Conservation (phyloP, 1,284 basidiomycete genomes). For the Bondarzewia mesenterica region DNA sequence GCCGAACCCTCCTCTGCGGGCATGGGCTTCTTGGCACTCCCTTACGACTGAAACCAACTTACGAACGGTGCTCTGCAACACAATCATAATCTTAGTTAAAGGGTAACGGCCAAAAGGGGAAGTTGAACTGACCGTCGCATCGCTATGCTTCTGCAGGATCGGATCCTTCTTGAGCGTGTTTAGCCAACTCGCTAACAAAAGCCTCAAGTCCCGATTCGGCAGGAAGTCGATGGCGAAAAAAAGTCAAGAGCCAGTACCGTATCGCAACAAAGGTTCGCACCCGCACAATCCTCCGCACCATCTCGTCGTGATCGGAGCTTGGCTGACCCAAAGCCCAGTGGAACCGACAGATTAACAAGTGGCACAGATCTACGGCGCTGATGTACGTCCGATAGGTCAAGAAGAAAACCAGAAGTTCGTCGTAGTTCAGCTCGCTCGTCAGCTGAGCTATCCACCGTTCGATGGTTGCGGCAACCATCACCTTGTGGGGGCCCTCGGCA, state of each 20-base stretch:
- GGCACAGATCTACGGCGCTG: conserved; percentile 65
- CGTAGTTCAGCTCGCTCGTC: conserved; percentile 76
- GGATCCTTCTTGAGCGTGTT: conserved; percentile 69
- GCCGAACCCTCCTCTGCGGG: conserved; percentile 15
- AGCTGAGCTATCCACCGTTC: conserved; percentile 87
- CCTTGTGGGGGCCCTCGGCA: conserved; percentile 25
- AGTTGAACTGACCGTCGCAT: conserved; percentile 55
- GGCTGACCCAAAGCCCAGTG: conserved; percentile 73
- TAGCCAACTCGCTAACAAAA: conserved; percentile 68
- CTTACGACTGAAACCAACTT: conserved; percentile 75
- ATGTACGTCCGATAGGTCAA: conserved; percentile 82
- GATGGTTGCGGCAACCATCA: conserved; percentile 78
- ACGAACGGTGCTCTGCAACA: conserved; percentile 59
- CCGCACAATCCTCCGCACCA: conserved; percentile 65
- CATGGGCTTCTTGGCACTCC: conserved; percentile 67
- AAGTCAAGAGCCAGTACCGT: conserved; percentile 80
- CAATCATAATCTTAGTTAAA: conserved; percentile 1
- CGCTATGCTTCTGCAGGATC: conserved; percentile 52
- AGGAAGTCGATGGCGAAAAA: conserved; percentile 81
- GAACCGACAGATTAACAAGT: conserved; percentile 75
- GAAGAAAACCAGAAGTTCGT: conserved; percentile 81
- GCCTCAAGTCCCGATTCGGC: conserved; percentile 67
- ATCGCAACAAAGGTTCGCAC: conserved; percentile 84
- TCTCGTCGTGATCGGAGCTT: conserved; percentile 48
- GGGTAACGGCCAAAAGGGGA: conserved; percentile 3